Base-by-base conservation (phyloP, 176 grass and related monocot genomes). In the Oryza brachyantha region DNA sequence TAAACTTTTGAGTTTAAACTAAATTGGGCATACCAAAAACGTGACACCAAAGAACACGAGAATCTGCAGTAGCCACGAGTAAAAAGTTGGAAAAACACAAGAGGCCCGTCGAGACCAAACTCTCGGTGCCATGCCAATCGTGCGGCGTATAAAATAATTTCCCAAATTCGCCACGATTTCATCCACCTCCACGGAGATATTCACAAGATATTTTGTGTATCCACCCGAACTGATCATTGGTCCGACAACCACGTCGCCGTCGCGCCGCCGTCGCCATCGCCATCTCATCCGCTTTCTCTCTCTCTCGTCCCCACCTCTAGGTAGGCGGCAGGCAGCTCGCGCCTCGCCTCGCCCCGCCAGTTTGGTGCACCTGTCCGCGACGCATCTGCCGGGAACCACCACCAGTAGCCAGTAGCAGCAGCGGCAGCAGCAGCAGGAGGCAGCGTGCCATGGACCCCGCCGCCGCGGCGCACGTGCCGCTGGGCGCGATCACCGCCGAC, bases 401-500 rank as follows among this genome's bases (percentile, higher is more conserved):
- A n/a, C n/a, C n/a, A n/a, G n/a, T n/a, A n/a, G n/a, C n/a, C n/a
- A n/a, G n/a, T n/a, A n/a, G n/a, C n/a, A n/a, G n/a, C n/a, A n/a
- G n/a, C n/a, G n/a, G n/a, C n/a, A n/a, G 40, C 76, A 29, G 26
- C 62, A 70, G 12, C 19, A 46, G 34, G 13, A 61, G 19, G 34
- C 21, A 61, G 19, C 13, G 19, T 9, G n/a, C n/a, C 84, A 82
- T 52, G 48, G 48, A 5, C 19, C 48, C 57, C 9, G 35, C 72
- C 45, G 29, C 61, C 75, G 71, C 71, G 84, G 81, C 81, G 76
- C 87, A 90, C 90, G 80, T 79, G 80, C 83, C 85, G 13, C 69
- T 94, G 61, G 85, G 64, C 17, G 74, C 71, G 80, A 89, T 94
- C 77, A 88, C 87, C 66, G 83, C 43, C 61, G 92, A 64, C 69